Conservation (phyloP, 306 rosid genomes). For the Glycyrrhiza uralensis region DNA sequence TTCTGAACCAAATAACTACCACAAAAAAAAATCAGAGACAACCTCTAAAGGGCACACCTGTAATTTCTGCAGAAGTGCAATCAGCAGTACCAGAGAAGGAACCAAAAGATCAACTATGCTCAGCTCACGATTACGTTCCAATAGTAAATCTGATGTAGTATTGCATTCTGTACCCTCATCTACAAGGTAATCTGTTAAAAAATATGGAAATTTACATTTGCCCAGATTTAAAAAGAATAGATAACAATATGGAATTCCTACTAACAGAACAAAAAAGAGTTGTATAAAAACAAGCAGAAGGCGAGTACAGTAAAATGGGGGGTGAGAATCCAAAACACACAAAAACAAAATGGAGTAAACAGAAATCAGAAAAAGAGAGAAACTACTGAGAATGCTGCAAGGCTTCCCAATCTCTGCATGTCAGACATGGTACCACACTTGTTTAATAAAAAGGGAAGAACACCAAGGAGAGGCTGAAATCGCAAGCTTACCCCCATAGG, state of each 20-base stretch:
- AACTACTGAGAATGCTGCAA: background rate
- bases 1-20: background rate
- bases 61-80: conserved; percentile 73
- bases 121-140: conserved; percentile 90
- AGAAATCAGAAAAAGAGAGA: background rate
- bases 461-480: background rate
- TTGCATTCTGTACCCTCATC: conserved; percentile 99
- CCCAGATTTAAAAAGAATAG: background rate
- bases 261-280: background rate
- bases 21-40: background rate
- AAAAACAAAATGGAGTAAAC: background rate
- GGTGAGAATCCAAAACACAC: background rate
- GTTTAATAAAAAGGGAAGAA: background rate
- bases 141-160: conserved; percentile 79
- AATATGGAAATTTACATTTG: conserved; percentile 22
- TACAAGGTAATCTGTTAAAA: conserved; percentile 86
- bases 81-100: conserved; percentile 72
- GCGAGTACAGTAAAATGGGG: background rate
- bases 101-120: conserved; percentile 87
- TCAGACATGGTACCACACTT: background rate
- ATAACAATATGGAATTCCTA: background rate
- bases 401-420: background rate
- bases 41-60: conserved; percentile 55
- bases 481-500: background rate
- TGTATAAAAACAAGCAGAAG: background rate